phyloP scores from a whole-genome alignment of 176 grass and related monocot genomes.

The Triticum aestivum region IWGSC_CS_RefSeq_v2.1 NC_057809.1:561389261-561389760 shows the following conservation, averaged over 20 bases:
- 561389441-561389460: slow-evolving; percentile 74
- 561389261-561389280: not conserved
- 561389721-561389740: slow-evolving; percentile 41
- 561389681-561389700: slow-evolving; percentile 37
- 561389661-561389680: slow-evolving; percentile 58
- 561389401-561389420: slow-evolving; percentile 54
- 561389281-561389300: not conserved
- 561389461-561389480: slow-evolving; percentile 58
- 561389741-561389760: slow-evolving; percentile 52
- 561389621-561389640: not conserved
- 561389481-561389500: slow-evolving; percentile 39
- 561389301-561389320: slow-evolving; percentile 45
- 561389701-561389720: slow-evolving; percentile 74
- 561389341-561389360: slow-evolving; percentile 60
- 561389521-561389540: slow-evolving; percentile 62
- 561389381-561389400: slow-evolving; percentile 71
- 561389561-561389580: not conserved
- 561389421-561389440: slow-evolving; percentile 56
- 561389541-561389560: slow-evolving; percentile 57
- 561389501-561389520: slow-evolving; percentile 46
- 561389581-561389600: not conserved
- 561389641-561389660: slow-evolving; percentile 44
- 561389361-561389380: slow-evolving; percentile 66
- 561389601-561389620: not conserved
- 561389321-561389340: slow-evolving; percentile 72